Percentiles rank a stretch among this genome's conserved stretches.
Conservation (phyloP, 2,329 filamentous ascomycete genomes). For the Teratosphaeria pseudoeucalypti region DNA sequence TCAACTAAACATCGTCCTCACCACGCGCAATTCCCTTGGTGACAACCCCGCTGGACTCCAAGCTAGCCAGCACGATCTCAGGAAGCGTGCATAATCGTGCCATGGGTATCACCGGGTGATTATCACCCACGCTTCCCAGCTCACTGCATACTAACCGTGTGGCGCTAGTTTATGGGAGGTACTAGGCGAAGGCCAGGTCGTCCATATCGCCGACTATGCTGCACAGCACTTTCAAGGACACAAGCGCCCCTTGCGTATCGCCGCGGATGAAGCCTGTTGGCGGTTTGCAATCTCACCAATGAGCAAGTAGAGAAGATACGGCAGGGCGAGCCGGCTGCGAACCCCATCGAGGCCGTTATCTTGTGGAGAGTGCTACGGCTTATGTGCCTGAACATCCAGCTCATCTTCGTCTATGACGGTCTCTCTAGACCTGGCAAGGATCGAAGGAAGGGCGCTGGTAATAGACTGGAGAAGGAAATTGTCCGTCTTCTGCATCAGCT, state of each 20-base stretch:
- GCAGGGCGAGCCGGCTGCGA: slow-evolving; percentile 26
- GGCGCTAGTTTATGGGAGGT: slow-evolving; percentile 26
- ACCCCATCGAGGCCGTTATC: slow-evolving; percentile 33
- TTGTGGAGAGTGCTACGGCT: slow-evolving; percentile 36
- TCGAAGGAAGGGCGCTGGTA: slow-evolving; percentile 18
- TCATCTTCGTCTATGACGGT: slow-evolving; percentile 47
- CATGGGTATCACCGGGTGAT: slow-evolving; percentile 4
- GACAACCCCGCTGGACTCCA: background rate
- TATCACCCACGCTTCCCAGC: too few species aligned
- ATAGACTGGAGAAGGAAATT: slow-evolving; percentile 24
- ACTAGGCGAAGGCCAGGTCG: slow-evolving; percentile 27
- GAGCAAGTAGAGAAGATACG: slow-evolving; percentile 26
- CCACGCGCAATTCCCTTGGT: background rate
- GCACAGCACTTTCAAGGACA: slow-evolving; percentile 26
- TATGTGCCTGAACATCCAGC: slow-evolving; percentile 39
- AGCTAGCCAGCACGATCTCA: background rate
- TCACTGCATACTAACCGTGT: background rate
- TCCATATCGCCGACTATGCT: slow-evolving; percentile 28
- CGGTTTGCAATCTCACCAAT: slow-evolving; percentile 32
- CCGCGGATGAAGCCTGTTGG: slow-evolving; percentile 36
- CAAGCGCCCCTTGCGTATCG: slow-evolving; percentile 30
- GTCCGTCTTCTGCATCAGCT: slow-evolving; percentile 26
- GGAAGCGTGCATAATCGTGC: background rate
- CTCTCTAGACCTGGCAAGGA: slow-evolving; percentile 32
- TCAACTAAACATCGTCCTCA: background rate